phyloP scores from a whole-genome alignment of 805 yeast genomes.

The Candida ovalis region DNA sequence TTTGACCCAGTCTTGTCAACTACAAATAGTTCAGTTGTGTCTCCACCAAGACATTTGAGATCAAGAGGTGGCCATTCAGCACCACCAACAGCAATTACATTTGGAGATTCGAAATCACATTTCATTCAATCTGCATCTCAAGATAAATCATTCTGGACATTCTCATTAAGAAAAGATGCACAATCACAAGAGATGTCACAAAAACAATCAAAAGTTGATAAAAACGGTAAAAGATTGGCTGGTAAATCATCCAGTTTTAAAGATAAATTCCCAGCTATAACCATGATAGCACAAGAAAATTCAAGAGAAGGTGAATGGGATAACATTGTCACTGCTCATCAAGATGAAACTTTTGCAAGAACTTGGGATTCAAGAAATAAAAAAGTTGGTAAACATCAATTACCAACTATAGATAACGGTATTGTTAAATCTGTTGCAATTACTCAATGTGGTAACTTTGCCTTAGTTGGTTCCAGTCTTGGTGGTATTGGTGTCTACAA shows the following conservation, averaged over 20 bases:
- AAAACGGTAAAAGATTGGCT: constrained; percentile 47
- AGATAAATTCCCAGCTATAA: constrained; percentile 76
- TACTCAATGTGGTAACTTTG: constrained; percentile 95
- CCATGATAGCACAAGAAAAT: constrained; percentile 64
- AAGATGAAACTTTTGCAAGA: constrained; percentile 76
- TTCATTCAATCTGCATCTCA: constrained; percentile 80
- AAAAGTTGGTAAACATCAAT: constrained; percentile 70
- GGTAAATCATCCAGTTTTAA: constrained; percentile 52
- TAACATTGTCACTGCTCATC: constrained; percentile 84
- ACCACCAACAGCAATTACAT: constrained; percentile 73
- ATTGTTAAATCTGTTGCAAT: constrained; percentile 66
- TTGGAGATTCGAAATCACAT: constrained; percentile 76
- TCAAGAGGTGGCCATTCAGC: constrained; percentile 97
- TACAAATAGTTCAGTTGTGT: constrained; percentile 57
- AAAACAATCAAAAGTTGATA: constrained; percentile 43
- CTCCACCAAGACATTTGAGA: constrained; percentile 88
- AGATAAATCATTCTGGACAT: constrained; percentile 85
- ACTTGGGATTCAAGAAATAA: constrained; percentile 85
- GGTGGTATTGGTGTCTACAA: constrained; percentile 88
- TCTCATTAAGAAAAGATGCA: constrained; percentile 91
- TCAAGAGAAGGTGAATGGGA: constrained; percentile 91
- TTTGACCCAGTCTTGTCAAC: constrained; percentile 87
- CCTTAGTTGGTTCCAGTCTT: constrained; percentile 77
- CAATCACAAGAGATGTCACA: constrained; percentile 94
- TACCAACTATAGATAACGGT: constrained; percentile 76